Base-by-base conservation (phyloP, 805 yeast species). In the Candida alai region DNA sequence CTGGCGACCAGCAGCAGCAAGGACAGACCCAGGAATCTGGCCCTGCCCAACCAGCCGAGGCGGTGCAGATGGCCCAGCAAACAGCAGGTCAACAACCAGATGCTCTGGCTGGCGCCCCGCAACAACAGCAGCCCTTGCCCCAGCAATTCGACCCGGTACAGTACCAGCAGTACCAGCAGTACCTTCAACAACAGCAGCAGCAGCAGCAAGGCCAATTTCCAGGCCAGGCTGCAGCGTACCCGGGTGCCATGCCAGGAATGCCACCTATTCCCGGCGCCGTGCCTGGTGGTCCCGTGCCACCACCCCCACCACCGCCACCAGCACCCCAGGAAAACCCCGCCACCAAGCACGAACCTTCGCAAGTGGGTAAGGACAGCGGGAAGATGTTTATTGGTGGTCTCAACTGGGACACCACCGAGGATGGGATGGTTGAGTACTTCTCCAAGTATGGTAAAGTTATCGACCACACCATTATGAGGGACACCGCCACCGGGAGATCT, bases 321-420 rank as follows among this genome's bases (percentile, higher is more conserved):
- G 40, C 35, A 31, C 50, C 45, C 21, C 27, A 19, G 13, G 15
- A 19, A 8, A 14, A 23, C 3, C 16, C 16, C 14, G 10, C 24
- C 8, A 14, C 19, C 11, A 37, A 37, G 28, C 36, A 34, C 15
- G 12, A 9, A 17, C 60, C 51, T 23, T 64, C 68, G 15, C 57
- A 49, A 39, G 44, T 57, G 42, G 70, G 67, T 18, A 57, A 50
- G 34, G 96, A 85, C 49, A 80, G 80, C 44, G 94, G 95, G 35
- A 88, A 88, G 56, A 84, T 88, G 95, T 88, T 88, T 52, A 77
- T 87, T 58, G 98, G 98, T 43, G 98, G 98, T 32, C 76, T 90
- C 49, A 93, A 90, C 53, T 90, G 97, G 97, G 97, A 90, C 54
- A 90, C 98, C 11, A 80, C 89, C 10, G 97, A 90, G 53, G 95